These are phyloP conservation scores for Tolypocladium pustulatum DNA, from an alignment of 2,329 filamentous ascomycete genomes.

Conservation along the genomic window DNA sequence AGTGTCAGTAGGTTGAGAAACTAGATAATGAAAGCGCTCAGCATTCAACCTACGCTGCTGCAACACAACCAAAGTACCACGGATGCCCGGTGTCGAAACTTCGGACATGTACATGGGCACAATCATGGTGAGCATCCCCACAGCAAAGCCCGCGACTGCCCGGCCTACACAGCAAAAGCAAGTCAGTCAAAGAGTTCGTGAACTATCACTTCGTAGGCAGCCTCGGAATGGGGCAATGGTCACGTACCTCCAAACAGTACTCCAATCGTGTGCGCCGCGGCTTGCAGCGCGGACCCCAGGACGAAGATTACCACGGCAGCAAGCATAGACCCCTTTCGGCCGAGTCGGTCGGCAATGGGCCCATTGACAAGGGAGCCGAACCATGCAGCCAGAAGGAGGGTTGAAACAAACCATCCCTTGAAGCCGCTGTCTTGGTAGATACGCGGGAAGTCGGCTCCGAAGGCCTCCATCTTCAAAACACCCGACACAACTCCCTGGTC, in stretches of 20 bases:
- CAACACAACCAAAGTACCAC: conserved; percentile 34
- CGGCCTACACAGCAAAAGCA: conserved; percentile 9
- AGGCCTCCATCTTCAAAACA: conserved; percentile 35
- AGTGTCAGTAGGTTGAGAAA: background rate
- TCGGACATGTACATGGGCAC: conserved; percentile 36
- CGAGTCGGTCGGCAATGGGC: conserved; percentile 23
- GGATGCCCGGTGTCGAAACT: conserved; percentile 35
- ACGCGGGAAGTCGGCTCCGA: conserved; percentile 18
- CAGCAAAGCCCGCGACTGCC: conserved; percentile 31
- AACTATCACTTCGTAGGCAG: no score
- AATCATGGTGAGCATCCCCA: conserved; percentile 29
- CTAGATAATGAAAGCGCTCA: background rate
- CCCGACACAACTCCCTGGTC: conserved; percentile 38
- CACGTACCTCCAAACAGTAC: conserved; percentile 26
- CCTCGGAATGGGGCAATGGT: no score
- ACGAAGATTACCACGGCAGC: conserved; percentile 23
- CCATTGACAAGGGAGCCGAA: conserved; percentile 35
- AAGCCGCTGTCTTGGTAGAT: conserved; percentile 32
- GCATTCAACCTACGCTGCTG: conserved; percentile 18
- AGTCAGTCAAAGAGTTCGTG: background rate
- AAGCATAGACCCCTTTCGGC: conserved; percentile 23
- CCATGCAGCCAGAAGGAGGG: conserved; percentile 35
- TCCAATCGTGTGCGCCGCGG: conserved; percentile 25
- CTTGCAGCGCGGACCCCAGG: conserved; percentile 33
- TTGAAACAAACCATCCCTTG: conserved; percentile 43